Conservation (phyloP, 164 flowering plant species). For the Annona cherimola region DNA sequence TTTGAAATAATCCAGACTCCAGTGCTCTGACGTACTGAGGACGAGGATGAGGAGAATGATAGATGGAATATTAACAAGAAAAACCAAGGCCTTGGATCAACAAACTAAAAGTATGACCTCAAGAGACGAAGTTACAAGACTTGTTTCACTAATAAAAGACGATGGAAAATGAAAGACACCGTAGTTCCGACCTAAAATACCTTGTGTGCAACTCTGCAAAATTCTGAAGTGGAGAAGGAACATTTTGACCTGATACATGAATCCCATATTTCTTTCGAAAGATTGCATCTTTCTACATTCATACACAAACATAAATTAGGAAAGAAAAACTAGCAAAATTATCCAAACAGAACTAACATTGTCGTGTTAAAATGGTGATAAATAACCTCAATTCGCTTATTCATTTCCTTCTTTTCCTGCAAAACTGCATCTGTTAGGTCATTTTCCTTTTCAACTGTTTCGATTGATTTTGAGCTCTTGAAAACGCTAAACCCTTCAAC, state of each 20-base stretch:
- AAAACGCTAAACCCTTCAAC: slow-evolving; percentile 76
- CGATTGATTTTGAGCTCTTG: slow-evolving; percentile 38
- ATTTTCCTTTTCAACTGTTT: slow-evolving; percentile 21
- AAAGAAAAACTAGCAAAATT: background rate
- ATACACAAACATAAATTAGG: background rate
- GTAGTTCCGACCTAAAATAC: slow-evolving; percentile 22
- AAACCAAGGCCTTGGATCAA: no score
- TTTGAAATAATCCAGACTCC: background rate
- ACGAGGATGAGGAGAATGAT: no score
- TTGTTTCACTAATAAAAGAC: background rate
- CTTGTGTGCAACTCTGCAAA: slow-evolving; percentile 65
- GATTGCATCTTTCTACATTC: slow-evolving; percentile 56
- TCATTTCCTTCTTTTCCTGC: slow-evolving; percentile 42
- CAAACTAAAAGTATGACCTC: no score
- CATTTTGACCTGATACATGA: slow-evolving; percentile 64
- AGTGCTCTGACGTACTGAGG: no score
- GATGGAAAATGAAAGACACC: background rate
- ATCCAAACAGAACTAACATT: background rate
- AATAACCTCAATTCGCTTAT: slow-evolving; percentile 71
- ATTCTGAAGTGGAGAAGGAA: slow-evolving; percentile 67
- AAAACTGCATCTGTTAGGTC: slow-evolving; percentile 15
- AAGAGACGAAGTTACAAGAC: background rate
- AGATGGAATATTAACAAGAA: no score
- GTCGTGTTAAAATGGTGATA: background rate
- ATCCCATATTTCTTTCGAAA: slow-evolving; percentile 66